Evolutionary conservation across 1,284 basidiomycete species (phyloP).

Genomic region (Rhodotorula sp.): DNA sequence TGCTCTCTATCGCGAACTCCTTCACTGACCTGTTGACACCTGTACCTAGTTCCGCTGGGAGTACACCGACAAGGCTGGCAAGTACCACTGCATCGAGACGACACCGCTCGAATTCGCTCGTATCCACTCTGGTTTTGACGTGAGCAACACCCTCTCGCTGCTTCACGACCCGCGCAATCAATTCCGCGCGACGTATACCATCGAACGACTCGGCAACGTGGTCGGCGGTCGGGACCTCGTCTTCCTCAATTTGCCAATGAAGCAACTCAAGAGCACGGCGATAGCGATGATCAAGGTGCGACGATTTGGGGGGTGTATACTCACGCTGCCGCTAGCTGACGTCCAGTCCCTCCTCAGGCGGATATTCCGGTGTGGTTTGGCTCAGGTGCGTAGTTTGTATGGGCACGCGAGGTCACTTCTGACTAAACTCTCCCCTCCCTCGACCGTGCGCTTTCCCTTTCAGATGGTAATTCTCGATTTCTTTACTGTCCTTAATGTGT

Average conservation of each 20-base stretch:
- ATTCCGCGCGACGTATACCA: conserved; percentile 78
- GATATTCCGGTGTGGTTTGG: conserved; percentile 71
- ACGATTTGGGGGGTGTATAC: no score
- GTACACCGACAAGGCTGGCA: conserved; percentile 70
- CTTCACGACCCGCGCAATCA: conserved; percentile 90
- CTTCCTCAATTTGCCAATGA: conserved; percentile 80
- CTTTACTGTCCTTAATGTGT: not conserved
- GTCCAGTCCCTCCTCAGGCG: not conserved
- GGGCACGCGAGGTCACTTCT: no score
- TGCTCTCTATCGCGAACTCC: not conserved
- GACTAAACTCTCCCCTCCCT: no score
- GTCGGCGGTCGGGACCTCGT: conserved; percentile 75
- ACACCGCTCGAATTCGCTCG: conserved; percentile 69
- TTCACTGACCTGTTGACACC: not conserved
- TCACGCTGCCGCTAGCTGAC: not conserved
- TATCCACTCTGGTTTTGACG: conserved; percentile 46
- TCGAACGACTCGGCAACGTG: conserved; percentile 86
- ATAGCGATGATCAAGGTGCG: conserved; percentile 52
- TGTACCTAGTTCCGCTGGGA: conserved; percentile 68
- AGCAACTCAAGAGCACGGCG: conserved; percentile 72
- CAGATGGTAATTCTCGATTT: no score
- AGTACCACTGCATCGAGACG: conserved; percentile 68
- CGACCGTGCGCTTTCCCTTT: conserved; percentile 52
- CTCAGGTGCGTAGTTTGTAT: conserved; percentile 51
- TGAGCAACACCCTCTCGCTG: conserved; percentile 72